Evolutionary conservation across 495 filamentous ascomycete genomes (phyloP).

Genomic region (Pyrenopolyporus hunteri): DNA sequence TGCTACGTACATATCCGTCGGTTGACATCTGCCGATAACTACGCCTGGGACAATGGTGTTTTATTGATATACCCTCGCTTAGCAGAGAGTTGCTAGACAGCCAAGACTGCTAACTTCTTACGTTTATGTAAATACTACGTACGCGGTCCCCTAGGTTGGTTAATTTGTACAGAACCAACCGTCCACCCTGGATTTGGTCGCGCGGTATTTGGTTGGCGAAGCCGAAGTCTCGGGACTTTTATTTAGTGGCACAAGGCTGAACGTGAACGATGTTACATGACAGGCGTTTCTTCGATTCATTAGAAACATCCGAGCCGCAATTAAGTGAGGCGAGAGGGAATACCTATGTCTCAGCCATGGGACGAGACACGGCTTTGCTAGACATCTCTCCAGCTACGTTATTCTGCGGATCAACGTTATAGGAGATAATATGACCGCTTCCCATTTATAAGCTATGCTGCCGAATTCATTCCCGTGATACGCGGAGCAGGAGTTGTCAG

Average conservation of each 20-base stretch:
- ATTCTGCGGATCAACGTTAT: background rate
- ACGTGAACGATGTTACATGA: slow-evolving; percentile 17
- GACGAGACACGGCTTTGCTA: background rate
- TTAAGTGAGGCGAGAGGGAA: slow-evolving; percentile 2
- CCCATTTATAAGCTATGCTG: background rate
- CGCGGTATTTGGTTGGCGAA: background rate
- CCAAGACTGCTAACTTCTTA: no score
- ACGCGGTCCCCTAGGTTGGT: background rate
- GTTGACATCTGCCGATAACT: background rate
- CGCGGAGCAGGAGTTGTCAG: background rate
- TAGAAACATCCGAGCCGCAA: slow-evolving; percentile 8
- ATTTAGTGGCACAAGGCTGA: slow-evolving; percentile 27
- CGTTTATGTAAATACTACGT: background rate
- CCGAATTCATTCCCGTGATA: no score
- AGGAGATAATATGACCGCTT: background rate
- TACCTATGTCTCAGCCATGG: background rate
- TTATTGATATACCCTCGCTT: no score
- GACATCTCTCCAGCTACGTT: background rate
- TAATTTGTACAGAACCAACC: background rate
- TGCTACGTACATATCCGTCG: no score
- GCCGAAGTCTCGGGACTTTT: slow-evolving; percentile 14
- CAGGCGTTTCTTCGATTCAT: slow-evolving; percentile 6
- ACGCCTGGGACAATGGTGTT: background rate
- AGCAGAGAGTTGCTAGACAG: no score
- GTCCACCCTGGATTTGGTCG: background rate